Evolutionary conservation across 305 asterid species (phyloP), one percentile per base, ranked within the genome.

Genomic region (Fraxinus nigra): DNA sequence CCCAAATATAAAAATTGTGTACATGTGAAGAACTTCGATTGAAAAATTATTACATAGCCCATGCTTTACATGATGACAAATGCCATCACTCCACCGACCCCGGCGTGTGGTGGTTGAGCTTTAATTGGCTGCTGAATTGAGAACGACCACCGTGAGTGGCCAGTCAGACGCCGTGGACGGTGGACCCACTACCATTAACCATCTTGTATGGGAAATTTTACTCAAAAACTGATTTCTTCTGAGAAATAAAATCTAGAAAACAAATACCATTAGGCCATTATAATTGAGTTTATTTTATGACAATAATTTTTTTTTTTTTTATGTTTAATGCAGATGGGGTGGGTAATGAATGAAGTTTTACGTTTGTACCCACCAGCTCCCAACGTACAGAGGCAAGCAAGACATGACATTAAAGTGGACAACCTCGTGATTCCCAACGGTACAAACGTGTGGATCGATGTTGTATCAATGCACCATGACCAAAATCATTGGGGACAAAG

Each of bases 371-470:
- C 98, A 10, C 93, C 97, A 9, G 94, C 97, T 0, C 98, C 98
- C 0, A 94, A 96, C 75, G 93, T 87, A 0, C 98, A 94, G 75
- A 86, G 98, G 61, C 99, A 94, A 83, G 87, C 93, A 0, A 87
- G 98, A 73, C 92, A 88, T 20, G 98, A 89, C 56, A 96, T 94
- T 65, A 81, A 24, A 35, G 95, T 90, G 40, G 97, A 85, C 11
- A 35, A 90, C 1, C 2, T 61, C 3, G 88, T 91, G 5, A 86
- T 96, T 13, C 98, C 98, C 0, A 86, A 82, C 0, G 97, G 97
- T 3, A 94, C 98, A 11, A 96, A 96, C 89, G 84, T 96, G 81
- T 96, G 99, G 99, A 87, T 96, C 14, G 99, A 96, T 65, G 88
- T 90, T 1, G 95, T 93, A 5, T 93, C 98, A 0, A 91, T 96